phyloP scores from a whole-genome alignment of 768 basidiomycete species.

The Leccinellum luteum region DNA sequence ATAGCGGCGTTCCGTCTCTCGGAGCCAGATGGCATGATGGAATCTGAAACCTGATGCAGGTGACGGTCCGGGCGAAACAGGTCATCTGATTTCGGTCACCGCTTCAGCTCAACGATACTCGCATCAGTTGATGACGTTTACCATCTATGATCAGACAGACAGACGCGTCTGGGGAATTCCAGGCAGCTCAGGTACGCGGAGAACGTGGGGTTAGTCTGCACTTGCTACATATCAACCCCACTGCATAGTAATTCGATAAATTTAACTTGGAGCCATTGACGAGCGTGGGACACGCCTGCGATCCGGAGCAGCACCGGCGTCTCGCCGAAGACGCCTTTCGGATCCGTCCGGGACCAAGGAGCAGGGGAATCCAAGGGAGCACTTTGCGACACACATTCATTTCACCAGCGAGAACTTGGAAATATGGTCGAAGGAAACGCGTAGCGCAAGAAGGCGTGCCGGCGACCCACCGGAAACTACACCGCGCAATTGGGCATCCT shows the following conservation, averaged over 20 bases:
- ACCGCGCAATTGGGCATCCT: neutral
- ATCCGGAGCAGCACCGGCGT: too few species aligned
- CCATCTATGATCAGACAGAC: neutral
- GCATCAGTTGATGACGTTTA: neutral
- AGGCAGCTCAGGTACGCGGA: neutral
- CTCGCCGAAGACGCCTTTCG: too few species aligned
- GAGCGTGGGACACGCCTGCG: too few species aligned
- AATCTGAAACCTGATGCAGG: neutral
- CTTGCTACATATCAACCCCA: neutral
- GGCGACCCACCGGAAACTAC: neutral
- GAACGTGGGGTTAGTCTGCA: neutral
- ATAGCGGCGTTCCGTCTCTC: conserved; percentile 7
- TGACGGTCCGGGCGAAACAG: neutral
- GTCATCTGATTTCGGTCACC: neutral
- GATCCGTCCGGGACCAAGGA: too few species aligned
- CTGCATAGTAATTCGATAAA: neutral
- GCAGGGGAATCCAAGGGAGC: too few species aligned
- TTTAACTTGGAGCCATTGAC: too few species aligned
- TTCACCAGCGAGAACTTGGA: neutral
- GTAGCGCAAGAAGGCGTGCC: neutral
- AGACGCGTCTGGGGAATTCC: neutral
- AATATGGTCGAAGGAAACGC: neutral
- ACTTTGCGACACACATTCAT: neutral
- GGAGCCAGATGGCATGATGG: neutral
- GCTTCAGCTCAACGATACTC: neutral